Evolutionary conservation across 2,329 filamentous ascomycete species (phyloP), one percentile per base, ranked within the genome.

Genomic region (Fusarium succisae): DNA sequence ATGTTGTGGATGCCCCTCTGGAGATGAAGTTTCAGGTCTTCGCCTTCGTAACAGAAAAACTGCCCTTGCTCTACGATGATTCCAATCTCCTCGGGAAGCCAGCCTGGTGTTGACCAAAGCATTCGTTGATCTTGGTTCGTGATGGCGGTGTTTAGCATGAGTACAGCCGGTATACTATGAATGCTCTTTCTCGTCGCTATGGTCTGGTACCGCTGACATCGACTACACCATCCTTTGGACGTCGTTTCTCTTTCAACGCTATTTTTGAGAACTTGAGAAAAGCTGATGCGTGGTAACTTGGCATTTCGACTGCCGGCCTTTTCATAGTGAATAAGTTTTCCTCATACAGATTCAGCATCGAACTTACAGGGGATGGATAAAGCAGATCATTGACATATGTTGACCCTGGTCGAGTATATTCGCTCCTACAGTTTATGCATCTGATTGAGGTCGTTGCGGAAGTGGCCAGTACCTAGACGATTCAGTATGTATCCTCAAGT

Each of bases 61-160:
- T 97, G 94, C n/a, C 94, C 94, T 77, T 94, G 91, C 68, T 97
- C 94, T 65, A 98, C 90, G 65, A 97, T 94, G 78, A 99, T 90
- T 43, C 96, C 96, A 77, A 99, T 95, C 81, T 98, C 95, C 79
- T 96, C 93, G 1, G 96, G 96, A 18, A 99, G 86, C 92, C 96
- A 99, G 22, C 94, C 94, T 1, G 94, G 94, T 18, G 91, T 94
- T 3, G 94, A 91, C 97, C 97, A 99, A 22, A 98, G 87, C 67
- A 93, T 89, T 76, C 92, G 92, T 41, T 94, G 90, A 72, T 96
- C 93, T 6, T 91, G 88, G 51, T 85, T 92, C 10, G 88, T 90
- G 45, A 93, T 92, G 17, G 94, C 90, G 1, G 94, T 93, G 79
- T 98, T 98, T 32, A 99, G 88, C 85, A 97, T 93, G 71, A 99